Conservation (phyloP, 805 yeast genomes). For the Suhomyces xylopsoci region DNA sequence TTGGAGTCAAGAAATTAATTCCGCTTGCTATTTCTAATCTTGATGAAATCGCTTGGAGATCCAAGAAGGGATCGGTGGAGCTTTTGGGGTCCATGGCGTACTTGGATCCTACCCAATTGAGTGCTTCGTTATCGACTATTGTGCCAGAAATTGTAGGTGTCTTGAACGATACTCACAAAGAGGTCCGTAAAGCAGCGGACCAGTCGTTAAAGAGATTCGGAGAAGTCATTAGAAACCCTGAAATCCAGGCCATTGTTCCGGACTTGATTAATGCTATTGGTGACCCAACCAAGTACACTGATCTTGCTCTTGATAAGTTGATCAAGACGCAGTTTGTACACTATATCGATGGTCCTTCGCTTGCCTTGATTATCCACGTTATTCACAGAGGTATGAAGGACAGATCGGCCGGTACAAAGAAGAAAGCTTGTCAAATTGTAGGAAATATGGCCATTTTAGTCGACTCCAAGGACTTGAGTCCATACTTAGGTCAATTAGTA, state of each 20-base stretch:
- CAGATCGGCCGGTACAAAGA: conserved; percentile 87
- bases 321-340: conserved; percentile 93
- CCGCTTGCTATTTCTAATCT: conserved; percentile 85
- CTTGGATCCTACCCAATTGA: conserved; percentile 89
- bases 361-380: conserved; percentile 92
- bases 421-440: conserved; percentile 94
- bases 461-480: conserved; percentile 79
- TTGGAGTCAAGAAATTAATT: conserved; percentile 84
- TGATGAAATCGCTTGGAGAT: conserved; percentile 91
- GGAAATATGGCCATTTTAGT: conserved; percentile 98
- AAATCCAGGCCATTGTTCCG: conserved; percentile 90
- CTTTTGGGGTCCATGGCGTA: conserved; percentile 97
- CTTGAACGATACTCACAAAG: conserved; percentile 91
- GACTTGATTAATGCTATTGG: conserved; percentile 87
- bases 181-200: conserved; percentile 94
- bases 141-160: conserved; percentile 97
- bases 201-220: conserved; percentile 86
- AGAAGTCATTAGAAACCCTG: conserved; percentile 96
- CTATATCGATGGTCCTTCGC: conserved; percentile 95
- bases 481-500: conserved; percentile 75
- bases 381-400: conserved; percentile 94
- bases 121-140: conserved; percentile 82
- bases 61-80: conserved; percentile 96
- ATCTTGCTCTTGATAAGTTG: conserved; percentile 78
- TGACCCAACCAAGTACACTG: conserved; percentile 90